A percentile compares a stretch with the other conserved stretches of the same genome.
These are phyloP conservation scores for Edhazardia aedis DNA, from an alignment of 371 early-diverging fungal genomes.

Conservation along the genomic window DNA sequence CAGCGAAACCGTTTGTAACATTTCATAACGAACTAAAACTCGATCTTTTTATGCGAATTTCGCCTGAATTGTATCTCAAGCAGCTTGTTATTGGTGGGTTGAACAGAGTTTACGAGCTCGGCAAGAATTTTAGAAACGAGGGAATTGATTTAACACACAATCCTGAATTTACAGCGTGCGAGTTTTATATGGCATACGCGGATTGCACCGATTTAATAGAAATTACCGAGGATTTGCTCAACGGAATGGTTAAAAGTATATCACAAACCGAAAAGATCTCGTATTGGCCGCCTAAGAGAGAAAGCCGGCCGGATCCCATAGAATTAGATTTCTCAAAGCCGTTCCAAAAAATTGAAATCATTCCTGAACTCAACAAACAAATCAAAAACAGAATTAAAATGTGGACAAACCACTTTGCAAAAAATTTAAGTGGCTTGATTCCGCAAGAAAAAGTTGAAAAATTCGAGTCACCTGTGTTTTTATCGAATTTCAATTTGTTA, in stretches of 20 bases:
- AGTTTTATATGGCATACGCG: conserved; percentile 98
- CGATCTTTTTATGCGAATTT: conserved; percentile 90
- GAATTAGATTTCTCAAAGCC: conserved; percentile 81
- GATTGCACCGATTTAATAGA: conserved; percentile 83
- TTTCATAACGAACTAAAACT: conserved; percentile 94
- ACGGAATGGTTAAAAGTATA: conserved; percentile 67
- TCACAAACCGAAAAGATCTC: conserved; percentile 63
- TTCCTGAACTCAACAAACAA: conserved; percentile 66
- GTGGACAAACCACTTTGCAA: neutral
- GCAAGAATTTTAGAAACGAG: conserved; percentile 97
- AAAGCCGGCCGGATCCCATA: conserved; percentile 49
- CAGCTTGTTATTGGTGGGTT: conserved; percentile 90
- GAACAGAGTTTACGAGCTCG: conserved; percentile 95
- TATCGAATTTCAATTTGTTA: too few species aligned
- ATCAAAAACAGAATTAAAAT: conserved; percentile 66
- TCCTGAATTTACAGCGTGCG: conserved; percentile 95
- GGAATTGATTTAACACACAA: conserved; percentile 97
- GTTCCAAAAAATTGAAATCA: conserved; percentile 77
- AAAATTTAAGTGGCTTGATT: conserved; percentile 55
- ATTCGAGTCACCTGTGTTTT: conserved; percentile 59
- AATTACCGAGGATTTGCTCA: conserved; percentile 70
- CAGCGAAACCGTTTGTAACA: conserved; percentile 95
- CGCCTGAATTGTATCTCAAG: conserved; percentile 92
- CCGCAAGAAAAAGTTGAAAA: too few species aligned
- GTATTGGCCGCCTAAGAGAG: conserved; percentile 72